Evolutionary conservation across 495 filamentous ascomycete species (phyloP).

Genomic region (Achaetomiella virescens): DNA sequence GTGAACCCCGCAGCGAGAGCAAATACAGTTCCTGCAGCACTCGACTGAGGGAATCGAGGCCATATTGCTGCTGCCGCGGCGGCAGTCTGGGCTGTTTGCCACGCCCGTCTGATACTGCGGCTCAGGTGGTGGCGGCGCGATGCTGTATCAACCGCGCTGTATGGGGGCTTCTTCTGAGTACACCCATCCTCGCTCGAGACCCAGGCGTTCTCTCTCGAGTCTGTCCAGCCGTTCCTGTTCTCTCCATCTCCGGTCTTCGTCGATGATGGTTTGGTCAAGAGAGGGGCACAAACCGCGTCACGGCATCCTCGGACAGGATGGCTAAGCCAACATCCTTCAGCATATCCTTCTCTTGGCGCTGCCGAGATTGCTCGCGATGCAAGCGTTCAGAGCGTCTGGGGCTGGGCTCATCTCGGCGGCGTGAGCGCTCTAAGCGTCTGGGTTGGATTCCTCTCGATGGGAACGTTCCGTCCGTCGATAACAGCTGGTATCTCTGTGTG

Average conservation of each 20-base stretch:
- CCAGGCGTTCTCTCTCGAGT: not conserved
- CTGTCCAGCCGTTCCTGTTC: not conserved
- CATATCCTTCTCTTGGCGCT: not conserved
- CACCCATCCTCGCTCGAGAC: not conserved
- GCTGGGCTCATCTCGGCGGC: not conserved
- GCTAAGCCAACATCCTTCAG: not conserved
- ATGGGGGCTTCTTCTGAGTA: not conserved
- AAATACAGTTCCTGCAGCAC: slow-evolving; percentile 2
- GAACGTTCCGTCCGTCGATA: too few relatives aligned
- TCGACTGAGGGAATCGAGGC: not conserved
- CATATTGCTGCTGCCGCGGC: not conserved
- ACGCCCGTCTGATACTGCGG: not conserved
- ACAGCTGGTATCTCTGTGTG: too few relatives aligned
- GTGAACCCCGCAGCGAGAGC: not conserved
- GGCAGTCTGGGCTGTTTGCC: not conserved
- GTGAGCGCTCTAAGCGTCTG: too few relatives aligned
- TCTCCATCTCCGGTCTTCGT: not conserved
- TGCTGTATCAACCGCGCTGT: not conserved
- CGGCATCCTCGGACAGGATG: not conserved
- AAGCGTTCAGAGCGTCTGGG: too few relatives aligned
- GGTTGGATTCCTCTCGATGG: too few relatives aligned
- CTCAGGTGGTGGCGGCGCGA: not conserved
- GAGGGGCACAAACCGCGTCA: slow-evolving; percentile 4
- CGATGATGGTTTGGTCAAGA: slow-evolving; percentile 9
- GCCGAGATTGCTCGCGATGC: not conserved